Evolutionary conservation across 2,329 filamentous ascomycete species (phyloP).

Genomic region (Verticillium tricorpus): DNA sequence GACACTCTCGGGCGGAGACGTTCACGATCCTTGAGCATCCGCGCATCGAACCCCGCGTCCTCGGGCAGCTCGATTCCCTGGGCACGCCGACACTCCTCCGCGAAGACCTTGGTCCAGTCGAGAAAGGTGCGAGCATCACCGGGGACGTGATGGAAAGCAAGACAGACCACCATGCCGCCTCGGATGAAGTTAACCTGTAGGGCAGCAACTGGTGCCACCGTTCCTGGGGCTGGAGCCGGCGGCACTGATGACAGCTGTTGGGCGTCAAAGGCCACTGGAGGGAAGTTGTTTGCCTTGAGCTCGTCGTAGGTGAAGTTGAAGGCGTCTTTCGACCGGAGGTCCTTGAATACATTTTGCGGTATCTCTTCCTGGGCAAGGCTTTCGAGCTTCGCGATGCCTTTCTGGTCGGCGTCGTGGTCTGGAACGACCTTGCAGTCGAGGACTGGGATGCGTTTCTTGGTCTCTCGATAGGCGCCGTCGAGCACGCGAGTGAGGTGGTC

Average conservation of each 20-base stretch:
- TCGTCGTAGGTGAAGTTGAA: conserved; percentile 4
- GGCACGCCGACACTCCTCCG: conserved; percentile 6
- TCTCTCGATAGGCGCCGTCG: background rate
- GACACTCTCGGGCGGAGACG: conserved; percentile 3
- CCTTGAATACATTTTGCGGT: conserved; percentile 1
- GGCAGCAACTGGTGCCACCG: conserved; percentile 1
- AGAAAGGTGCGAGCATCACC: conserved; percentile 3
- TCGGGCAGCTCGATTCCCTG: conserved; percentile 2
- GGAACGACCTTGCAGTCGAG: conserved; percentile 4
- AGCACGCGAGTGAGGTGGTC: conserved; percentile 2
- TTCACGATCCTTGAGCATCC: conserved; percentile 3
- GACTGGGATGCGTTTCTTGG: conserved; percentile 3
- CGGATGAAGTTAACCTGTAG: conserved; percentile 5
- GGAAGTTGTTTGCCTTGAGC: conserved; percentile 6
- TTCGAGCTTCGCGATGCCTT: conserved; percentile 3
- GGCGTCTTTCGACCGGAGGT: conserved; percentile 1
- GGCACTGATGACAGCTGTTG: background rate
- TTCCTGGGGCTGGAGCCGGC: conserved; percentile 1
- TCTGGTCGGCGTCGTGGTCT: conserved; percentile 2
- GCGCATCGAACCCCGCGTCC: conserved; percentile 1
- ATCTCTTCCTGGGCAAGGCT: background rate
- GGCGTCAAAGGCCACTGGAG: conserved; percentile 1
- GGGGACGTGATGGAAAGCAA: conserved; percentile 4
- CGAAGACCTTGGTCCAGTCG: conserved; percentile 5
- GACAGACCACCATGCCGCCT: conserved; percentile 6